Conservation (phyloP, 805 yeast species). For the Zygosaccharomyces rouxii region DNA sequence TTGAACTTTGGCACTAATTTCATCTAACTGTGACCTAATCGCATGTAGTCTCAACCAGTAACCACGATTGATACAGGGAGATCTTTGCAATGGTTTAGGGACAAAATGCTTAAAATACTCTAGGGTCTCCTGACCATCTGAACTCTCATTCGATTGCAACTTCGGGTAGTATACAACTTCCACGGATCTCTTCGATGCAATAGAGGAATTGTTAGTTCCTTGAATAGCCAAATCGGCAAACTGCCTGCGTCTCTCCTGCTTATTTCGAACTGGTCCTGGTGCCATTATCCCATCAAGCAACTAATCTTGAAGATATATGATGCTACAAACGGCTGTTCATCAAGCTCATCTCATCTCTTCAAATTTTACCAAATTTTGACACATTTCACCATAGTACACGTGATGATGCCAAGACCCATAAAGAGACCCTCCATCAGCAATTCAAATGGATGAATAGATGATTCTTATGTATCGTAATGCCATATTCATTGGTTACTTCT, state of each 20-base stretch:
- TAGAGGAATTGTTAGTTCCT: slow-evolving; percentile 79
- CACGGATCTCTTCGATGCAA: slow-evolving; percentile 77
- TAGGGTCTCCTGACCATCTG: slow-evolving; percentile 23
- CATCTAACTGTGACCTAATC: slow-evolving; percentile 48
- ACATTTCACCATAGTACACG: not conserved
- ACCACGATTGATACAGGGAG: slow-evolving; percentile 79
- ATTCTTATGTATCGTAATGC: not conserved
- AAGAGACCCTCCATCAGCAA: not conserved
- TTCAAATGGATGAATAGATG: not conserved
- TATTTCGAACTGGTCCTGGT: slow-evolving; percentile 31
- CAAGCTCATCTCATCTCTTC: slow-evolving; percentile 1
- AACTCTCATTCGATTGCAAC: slow-evolving; percentile 17
- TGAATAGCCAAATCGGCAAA: slow-evolving; percentile 68
- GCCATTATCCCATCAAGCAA: not conserved
- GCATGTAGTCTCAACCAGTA: slow-evolving; percentile 79
- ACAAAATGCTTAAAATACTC: slow-evolving; percentile 68
- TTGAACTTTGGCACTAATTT: slow-evolving; percentile 39
- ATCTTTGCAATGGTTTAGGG: slow-evolving; percentile 50
- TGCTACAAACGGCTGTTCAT: not conserved
- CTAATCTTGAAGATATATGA: not conserved
- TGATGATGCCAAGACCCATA: not conserved
- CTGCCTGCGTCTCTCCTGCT: slow-evolving; percentile 44
- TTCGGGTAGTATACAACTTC: slow-evolving; percentile 50
- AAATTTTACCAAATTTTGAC: not conserved
- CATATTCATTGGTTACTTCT: not conserved